Percentiles rank a stretch among this genome's conserved stretches.
phyloP scores from a whole-genome alignment of 1,284 basidiomycete genomes.

The Sanghuangporus weigelae region DNA sequence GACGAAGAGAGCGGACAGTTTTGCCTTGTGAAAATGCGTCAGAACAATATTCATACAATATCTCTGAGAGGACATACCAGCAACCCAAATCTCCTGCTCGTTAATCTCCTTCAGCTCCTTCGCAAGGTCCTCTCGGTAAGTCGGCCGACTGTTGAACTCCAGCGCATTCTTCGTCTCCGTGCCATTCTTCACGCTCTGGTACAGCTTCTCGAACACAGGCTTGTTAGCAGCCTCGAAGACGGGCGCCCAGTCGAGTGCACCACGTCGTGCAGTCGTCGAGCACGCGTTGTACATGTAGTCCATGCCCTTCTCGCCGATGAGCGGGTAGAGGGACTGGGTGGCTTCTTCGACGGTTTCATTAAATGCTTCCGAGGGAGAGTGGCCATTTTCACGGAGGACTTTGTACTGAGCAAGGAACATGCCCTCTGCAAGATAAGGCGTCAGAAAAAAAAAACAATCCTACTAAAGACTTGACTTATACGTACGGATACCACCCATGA shows the following conservation, averaged over 20 bases:
- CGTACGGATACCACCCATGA: conserved; percentile 97
- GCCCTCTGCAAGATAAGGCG: conserved; percentile 59
- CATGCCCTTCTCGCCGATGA: conserved; percentile 97
- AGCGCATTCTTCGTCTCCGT: conserved; percentile 96
- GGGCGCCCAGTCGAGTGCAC: conserved; percentile 99
- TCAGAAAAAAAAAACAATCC: conserved; percentile 17
- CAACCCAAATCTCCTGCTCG: conserved; percentile 97
- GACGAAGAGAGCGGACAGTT: conserved; percentile 71
- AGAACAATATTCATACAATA: conserved; percentile 9
- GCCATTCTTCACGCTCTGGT: conserved; percentile 91
- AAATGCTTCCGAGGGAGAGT: conserved; percentile 97
- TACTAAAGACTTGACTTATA: conserved; percentile 20
- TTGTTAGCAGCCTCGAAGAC: conserved; percentile 92
- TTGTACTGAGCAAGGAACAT: conserved; percentile 99
- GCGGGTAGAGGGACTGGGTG: conserved; percentile 95
- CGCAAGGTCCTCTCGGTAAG: conserved; percentile 92
- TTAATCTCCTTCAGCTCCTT: conserved; percentile 95
- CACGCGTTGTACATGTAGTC: conserved; percentile 99
- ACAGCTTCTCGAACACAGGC: conserved; percentile 92
- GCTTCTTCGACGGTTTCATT: conserved; percentile 99
- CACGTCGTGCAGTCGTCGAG: conserved; percentile 98
- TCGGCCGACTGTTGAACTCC: conserved; percentile 90
- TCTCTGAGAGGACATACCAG: conserved; percentile 51
- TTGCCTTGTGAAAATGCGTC: conserved; percentile 43
- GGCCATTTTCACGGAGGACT: conserved; percentile 97